Evolutionary conservation across 495 filamentous ascomycete species (phyloP).

Genomic region (Pyrenopolyporus hunteri): DNA sequence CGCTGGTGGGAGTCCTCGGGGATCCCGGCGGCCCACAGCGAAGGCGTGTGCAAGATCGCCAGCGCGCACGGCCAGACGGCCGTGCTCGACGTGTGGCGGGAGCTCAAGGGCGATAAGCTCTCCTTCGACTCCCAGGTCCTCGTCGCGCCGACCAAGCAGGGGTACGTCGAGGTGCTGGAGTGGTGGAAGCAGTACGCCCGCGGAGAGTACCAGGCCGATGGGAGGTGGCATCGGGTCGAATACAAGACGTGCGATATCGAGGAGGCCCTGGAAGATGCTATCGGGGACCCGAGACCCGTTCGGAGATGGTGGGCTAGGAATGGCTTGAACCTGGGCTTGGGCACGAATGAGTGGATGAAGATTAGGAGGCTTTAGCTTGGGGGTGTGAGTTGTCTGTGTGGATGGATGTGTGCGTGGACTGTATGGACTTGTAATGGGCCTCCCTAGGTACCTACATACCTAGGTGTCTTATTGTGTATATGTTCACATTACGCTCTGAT

Average conservation of each 20-base stretch:
- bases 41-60: constrained; percentile 80
- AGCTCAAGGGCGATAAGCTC: constrained; percentile 78
- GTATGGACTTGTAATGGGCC: not conserved
- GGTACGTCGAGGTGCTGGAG: constrained; percentile 80
- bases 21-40: constrained; percentile 74
- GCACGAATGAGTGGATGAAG: constrained; percentile 94
- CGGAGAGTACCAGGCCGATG: constrained; percentile 52
- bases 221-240: constrained; percentile 65
- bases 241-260: constrained; percentile 97
- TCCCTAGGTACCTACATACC: too few relatives aligned
- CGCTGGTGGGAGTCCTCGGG: constrained; percentile 84
- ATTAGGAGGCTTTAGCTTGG: constrained; percentile 42
- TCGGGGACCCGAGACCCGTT: constrained; percentile 72
- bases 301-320: constrained; percentile 89
- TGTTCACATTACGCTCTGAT: too few relatives aligned
- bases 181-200: constrained; percentile 87
- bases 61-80: constrained; percentile 85
- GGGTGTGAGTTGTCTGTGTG: not conserved
- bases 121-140: constrained; percentile 89
- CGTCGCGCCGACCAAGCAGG: constrained; percentile 85
- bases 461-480: too few relatives aligned
- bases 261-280: constrained; percentile 86
- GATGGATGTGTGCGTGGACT: not conserved
- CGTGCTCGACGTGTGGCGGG: constrained; percentile 82
- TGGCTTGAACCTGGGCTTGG: constrained; percentile 83